A percentile compares a stretch with the other conserved stretches of the same genome.
Conservation (phyloP, 805 yeast species). For the Yarrowia deformans region DNA sequence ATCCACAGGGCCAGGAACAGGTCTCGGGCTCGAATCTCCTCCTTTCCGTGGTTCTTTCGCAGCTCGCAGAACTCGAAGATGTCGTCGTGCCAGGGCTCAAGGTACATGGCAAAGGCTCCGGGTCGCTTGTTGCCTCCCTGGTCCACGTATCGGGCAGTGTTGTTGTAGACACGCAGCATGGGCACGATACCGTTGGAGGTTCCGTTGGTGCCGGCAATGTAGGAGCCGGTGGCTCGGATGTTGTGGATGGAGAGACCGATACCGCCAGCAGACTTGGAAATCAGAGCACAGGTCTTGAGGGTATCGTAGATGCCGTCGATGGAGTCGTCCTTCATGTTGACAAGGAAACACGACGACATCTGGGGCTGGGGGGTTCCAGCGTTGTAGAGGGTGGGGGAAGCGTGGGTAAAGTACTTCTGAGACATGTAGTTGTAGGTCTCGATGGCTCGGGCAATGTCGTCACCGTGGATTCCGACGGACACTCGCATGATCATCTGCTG, state of each 20-base stretch:
- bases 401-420: constrained; percentile 85
- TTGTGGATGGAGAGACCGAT: constrained; percentile 89
- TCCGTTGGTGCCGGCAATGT: constrained; percentile 92
- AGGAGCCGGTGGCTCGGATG: constrained; percentile 84
- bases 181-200: constrained; percentile 92
- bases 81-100: constrained; percentile 98
- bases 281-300: constrained; percentile 83
- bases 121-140: constrained; percentile 99
- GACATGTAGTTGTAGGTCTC: constrained; percentile 93
- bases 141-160: constrained; percentile 95
- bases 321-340: constrained; percentile 93
- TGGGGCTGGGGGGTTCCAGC: constrained; percentile 88
- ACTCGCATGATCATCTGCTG: constrained; percentile 92
- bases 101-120: constrained; percentile 92
- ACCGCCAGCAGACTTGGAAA: constrained; percentile 96
- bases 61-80: constrained; percentile 84
- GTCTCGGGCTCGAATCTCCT: constrained; percentile 92
- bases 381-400: constrained; percentile 93
- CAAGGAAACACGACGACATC: constrained; percentile 89
- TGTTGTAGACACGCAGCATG: constrained; percentile 94
- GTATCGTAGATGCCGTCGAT: constrained; percentile 95
- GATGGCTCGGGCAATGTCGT: constrained; percentile 65
- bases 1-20: constrained; percentile 94
- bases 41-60: constrained; percentile 93
- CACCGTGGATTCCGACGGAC: constrained; percentile 86